phyloP scores from a whole-genome alignment of 768 basidiomycete species.

The Rhizopogon vulgaris region DNA sequence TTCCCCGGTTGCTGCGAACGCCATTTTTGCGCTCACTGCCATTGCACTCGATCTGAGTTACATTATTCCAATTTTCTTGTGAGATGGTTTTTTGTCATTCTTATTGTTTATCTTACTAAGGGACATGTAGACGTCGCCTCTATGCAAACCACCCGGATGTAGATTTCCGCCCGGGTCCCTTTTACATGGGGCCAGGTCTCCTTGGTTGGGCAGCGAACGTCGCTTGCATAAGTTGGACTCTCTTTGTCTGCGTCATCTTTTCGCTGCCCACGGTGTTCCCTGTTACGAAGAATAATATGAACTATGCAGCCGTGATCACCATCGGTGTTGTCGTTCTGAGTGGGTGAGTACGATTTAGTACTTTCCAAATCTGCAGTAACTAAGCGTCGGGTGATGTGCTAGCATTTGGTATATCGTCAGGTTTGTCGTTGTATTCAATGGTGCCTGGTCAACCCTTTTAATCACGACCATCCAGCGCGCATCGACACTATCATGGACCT shows the following conservation, averaged over 20 bases:
- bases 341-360: conserved; percentile 30
- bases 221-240: conserved; percentile 63
- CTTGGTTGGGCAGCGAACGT: conserved; percentile 58
- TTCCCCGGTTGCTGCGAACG: conserved; percentile 68
- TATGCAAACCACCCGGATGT: conserved; percentile 76
- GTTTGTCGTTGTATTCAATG: neutral
- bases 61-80: conserved; percentile 74
- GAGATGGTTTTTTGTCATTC: conserved; percentile 8
- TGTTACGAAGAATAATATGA: conserved; percentile 70
- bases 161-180: conserved; percentile 78
- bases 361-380: neutral
- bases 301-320: conserved; percentile 72
- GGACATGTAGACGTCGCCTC: conserved; percentile 41
- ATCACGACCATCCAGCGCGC: conserved; percentile 30
- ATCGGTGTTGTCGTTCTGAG: conserved; percentile 47
- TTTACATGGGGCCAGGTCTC: conserved; percentile 71
- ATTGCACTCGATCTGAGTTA: conserved; percentile 77
- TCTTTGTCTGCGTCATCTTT: conserved; percentile 67
- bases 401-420: conserved; percentile 45
- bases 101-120: neutral
- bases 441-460: neutral
- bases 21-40: conserved; percentile 77
- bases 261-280: conserved; percentile 65
- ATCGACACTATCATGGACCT: conserved; percentile 50
- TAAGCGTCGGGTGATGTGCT: neutral